These are phyloP conservation scores for Apiotrichum gracile DNA, from an alignment of 1,284 basidiomycete species.

Conservation along the genomic window DNA sequence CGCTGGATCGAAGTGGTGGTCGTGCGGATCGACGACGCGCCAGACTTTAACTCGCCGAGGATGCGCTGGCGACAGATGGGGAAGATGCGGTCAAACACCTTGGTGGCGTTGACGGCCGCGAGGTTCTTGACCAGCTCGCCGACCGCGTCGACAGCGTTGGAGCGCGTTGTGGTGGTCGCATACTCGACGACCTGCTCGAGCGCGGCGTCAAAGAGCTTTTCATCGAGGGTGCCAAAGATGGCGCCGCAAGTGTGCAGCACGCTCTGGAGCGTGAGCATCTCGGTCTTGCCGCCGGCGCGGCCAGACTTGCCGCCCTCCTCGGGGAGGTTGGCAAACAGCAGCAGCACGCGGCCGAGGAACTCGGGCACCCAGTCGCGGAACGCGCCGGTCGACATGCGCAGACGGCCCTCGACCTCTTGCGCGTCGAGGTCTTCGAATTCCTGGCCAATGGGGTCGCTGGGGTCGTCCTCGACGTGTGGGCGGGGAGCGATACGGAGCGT, in stretches of 20 bases:
- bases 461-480: constrained; percentile 33
- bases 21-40: constrained; percentile 84
- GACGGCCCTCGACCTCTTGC: constrained; percentile 37
- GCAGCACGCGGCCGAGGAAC: constrained; percentile 77
- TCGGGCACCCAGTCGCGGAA: constrained; percentile 75
- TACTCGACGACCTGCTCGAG: constrained; percentile 82
- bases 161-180: constrained; percentile 66
- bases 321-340: constrained; percentile 85
- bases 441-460: constrained; percentile 33
- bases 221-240: constrained; percentile 81
- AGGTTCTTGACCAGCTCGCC: constrained; percentile 84
- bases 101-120: constrained; percentile 68
- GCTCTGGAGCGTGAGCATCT: constrained; percentile 36
- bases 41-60: constrained; percentile 76
- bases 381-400: constrained; percentile 38
- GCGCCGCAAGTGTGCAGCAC: constrained; percentile 49
- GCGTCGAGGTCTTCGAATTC: constrained; percentile 35
- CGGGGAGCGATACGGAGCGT: constrained; percentile 24
- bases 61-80: constrained; percentile 76
- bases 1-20: constrained; percentile 77
- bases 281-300: constrained; percentile 47
- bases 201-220: constrained; percentile 77
- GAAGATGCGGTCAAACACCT: constrained; percentile 73
- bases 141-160: constrained; percentile 83
- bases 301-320: constrained; percentile 57